These are phyloP conservation scores for Auriscalpium microsporum DNA, from an alignment of 768 basidiomycete species.

Conservation along the genomic window DNA sequence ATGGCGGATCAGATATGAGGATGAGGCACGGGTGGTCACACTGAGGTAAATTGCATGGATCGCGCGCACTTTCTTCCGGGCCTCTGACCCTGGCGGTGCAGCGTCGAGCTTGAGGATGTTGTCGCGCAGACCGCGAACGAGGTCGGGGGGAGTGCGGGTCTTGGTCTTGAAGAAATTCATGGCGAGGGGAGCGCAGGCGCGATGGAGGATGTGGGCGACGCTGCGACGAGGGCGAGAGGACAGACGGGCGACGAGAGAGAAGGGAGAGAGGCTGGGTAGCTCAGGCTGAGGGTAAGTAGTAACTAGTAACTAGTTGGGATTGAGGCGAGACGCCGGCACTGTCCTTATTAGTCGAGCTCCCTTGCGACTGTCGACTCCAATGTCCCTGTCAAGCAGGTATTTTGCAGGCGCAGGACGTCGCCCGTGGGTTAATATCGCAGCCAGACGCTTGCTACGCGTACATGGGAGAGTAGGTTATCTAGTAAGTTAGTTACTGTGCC, in stretches of 20 bases:
- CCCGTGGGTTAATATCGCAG: no score
- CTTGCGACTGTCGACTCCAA: no score
- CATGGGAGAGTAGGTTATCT: no score
- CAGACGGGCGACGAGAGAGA: background rate
- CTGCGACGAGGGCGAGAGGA: background rate
- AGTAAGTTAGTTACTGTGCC: no score
- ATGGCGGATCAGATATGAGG: conserved; percentile 1
- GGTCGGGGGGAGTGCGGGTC: conserved; percentile 77
- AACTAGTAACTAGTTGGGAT: no score
- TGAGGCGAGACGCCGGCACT: background rate
- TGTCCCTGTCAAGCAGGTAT: no score
- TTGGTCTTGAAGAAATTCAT: conserved; percentile 99
- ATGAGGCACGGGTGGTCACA: background rate
- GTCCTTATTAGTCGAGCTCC: background rate
- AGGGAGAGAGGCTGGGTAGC: background rate
- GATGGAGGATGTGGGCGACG: background rate
- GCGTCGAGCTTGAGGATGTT: conserved; percentile 69
- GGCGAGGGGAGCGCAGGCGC: background rate
- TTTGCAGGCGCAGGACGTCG: no score
- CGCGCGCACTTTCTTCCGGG: conserved; percentile 63
- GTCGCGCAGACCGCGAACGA: conserved; percentile 75
- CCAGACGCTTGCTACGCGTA: no score
- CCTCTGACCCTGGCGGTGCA: conserved; percentile 64
- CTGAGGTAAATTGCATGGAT: no score
- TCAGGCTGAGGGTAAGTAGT: no score